phyloP scores from a whole-genome alignment of 306 rosid species.

The Prunus davidiana region DNA sequence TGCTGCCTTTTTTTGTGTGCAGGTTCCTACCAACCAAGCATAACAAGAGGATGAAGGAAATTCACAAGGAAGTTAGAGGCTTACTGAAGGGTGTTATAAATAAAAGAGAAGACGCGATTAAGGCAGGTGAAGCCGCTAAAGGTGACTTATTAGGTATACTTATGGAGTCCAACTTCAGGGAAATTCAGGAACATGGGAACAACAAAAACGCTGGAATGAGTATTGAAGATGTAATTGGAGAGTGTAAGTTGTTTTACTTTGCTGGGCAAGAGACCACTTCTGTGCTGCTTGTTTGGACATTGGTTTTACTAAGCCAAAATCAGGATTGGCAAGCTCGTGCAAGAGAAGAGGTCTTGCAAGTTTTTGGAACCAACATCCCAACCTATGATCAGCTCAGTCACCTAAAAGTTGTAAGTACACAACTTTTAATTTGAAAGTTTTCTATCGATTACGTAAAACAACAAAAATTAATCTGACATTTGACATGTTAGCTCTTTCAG shows the following conservation, averaged over 20 bases:
- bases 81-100: slow-evolving; percentile 23
- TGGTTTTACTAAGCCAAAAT: slow-evolving; percentile 18
- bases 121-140: slow-evolving; percentile 28
- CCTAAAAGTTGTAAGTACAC: slow-evolving; percentile 15
- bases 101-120: slow-evolving; percentile 24
- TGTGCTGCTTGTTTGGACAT: slow-evolving; percentile 30
- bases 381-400: slow-evolving; percentile 15
- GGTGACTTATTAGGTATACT: slow-evolving; percentile 21
- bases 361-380: slow-evolving; percentile 21
- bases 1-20: not conserved
- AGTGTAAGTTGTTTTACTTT: slow-evolving; percentile 36
- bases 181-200: no score
- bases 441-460: no score
- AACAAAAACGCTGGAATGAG: no score
- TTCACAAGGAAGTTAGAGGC: slow-evolving; percentile 19
- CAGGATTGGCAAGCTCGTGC: slow-evolving; percentile 8
- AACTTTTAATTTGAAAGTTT: no score
- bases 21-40: slow-evolving; percentile 3
- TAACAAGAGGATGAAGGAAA: slow-evolving; percentile 24
- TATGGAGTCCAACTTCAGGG: not conserved
- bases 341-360: not conserved
- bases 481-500: no score
- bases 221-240: slow-evolving; percentile 1
- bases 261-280: slow-evolving; percentile 42
- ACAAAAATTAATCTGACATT: no score